Base-by-base conservation (phyloP, 1,284 basidiomycete genomes). In the Mycena citricolor region DNA sequence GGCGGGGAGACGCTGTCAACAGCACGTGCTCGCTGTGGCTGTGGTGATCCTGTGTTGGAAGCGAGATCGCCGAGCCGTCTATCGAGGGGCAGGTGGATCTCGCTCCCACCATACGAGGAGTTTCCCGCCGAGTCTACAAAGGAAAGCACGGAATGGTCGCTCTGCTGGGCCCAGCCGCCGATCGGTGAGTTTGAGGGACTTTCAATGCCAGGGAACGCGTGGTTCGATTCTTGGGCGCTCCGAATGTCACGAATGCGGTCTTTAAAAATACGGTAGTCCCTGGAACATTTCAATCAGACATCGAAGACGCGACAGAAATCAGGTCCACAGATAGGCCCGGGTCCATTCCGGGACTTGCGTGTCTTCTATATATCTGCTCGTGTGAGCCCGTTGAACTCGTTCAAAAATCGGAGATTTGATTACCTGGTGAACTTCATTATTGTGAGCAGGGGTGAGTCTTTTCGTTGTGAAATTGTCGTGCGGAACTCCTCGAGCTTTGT, bases 391-490 rank as follows among this genome's bases (percentile, higher is more conserved):
- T 5, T 24, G 25, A 3, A 24, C 11, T 10, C 25, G 36, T 16
- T 16, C 23, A 7, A 32, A 16, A 5, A 4, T 3, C 12, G 24
- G 23, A 25, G 14, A 11, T 6, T 11, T 23, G 11, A 7, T 5
- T 24, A 49, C 50, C 46, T 52, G 4, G 50, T 52, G 21, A 52
- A 52, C 24, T 52, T 52, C 50, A 52, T 52, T 13, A 26, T 44
- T 19, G n/a, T n/a, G n/a, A n/a, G n/a, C n/a, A n/a, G n/a, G n/a
- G n/a, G n/a, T n/a, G n/a, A n/a, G n/a, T n/a, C n/a, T n/a, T n/a
- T n/a, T n/a, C n/a, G n/a, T n/a, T n/a, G n/a, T n/a, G n/a, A n/a
- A n/a, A n/a, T n/a, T n/a, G n/a, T n/a, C n/a, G n/a, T n/a, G n/a
- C n/a, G n/a, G n/a, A n/a, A n/a, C n/a, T n/a, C n/a, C n/a, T n/a